A percentile compares a stretch with the other conserved stretches of the same genome.
Conservation (phyloP, 2,329 filamentous ascomycete genomes). For the Apiospora sp. region DNA sequence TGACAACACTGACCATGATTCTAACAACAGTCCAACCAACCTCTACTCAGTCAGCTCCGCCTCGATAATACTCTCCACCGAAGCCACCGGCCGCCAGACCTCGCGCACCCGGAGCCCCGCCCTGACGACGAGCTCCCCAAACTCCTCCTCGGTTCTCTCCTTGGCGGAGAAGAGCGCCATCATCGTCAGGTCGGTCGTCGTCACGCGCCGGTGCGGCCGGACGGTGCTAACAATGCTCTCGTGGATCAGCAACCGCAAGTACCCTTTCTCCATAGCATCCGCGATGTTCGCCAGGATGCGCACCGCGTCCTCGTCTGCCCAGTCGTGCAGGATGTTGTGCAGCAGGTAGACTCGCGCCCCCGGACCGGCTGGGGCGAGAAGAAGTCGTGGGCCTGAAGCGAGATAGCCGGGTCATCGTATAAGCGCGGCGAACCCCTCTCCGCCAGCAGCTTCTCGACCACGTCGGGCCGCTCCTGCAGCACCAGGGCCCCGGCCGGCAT, state of each 20-base stretch:
- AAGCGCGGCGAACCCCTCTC: too few relatives aligned
- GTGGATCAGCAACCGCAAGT: slow-evolving; percentile 48
- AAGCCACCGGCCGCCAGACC: slow-evolving; percentile 33
- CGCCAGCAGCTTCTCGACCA: slow-evolving; percentile 31
- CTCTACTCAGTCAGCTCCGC: slow-evolving; percentile 26
- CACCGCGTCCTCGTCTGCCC: slow-evolving; percentile 34
- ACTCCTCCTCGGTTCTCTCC: slow-evolving; percentile 35
- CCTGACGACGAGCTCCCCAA: slow-evolving; percentile 28
- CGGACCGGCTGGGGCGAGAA: slow-evolving; percentile 49
- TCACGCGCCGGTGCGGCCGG: slow-evolving; percentile 33
- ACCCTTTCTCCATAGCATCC: slow-evolving; percentile 42
- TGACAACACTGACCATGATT: too few relatives aligned
- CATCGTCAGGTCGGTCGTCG: slow-evolving; percentile 38
- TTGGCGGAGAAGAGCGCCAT: slow-evolving; percentile 33
- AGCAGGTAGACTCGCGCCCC: slow-evolving; percentile 43
- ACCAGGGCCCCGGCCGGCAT: slow-evolving; percentile 37
- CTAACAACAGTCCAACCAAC: too few relatives aligned
- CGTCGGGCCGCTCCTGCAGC: slow-evolving; percentile 44
- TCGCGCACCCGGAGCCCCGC: slow-evolving; percentile 33
- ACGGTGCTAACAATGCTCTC: slow-evolving; percentile 43
- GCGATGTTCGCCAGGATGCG: slow-evolving; percentile 39
- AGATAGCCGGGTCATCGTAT: slow-evolving; percentile 39
- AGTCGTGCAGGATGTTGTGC: slow-evolving; percentile 45
- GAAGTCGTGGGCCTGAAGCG: slow-evolving; percentile 45
- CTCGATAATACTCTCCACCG: slow-evolving; percentile 37